phyloP scores from a whole-genome alignment of 768 basidiomycete genomes.

The Thelephora aurantiotincta region DNA sequence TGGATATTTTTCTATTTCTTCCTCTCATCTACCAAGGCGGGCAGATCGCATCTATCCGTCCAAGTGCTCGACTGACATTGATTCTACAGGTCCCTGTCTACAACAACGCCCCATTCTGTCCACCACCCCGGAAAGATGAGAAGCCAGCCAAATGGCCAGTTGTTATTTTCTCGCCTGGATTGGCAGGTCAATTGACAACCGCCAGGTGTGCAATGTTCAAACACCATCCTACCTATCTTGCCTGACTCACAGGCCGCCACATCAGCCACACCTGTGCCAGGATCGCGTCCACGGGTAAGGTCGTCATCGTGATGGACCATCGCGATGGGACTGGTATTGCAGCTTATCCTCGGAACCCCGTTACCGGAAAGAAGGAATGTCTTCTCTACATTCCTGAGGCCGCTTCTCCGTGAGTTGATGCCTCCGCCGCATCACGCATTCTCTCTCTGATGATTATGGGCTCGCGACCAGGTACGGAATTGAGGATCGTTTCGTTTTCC shows the following conservation, averaged over 20 bases:
- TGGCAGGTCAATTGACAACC: constrained; percentile 59
- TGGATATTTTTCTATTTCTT: neutral
- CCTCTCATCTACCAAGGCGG: constrained; percentile 16
- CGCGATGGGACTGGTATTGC: constrained; percentile 68
- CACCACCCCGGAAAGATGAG: constrained; percentile 7
- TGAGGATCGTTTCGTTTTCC: constrained; percentile 24
- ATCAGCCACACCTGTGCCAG: constrained; percentile 54
- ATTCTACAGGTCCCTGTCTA: constrained; percentile 8
- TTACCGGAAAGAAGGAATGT: constrained; percentile 18
- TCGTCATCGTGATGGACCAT: constrained; percentile 76
- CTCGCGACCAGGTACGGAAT: constrained; percentile 8
- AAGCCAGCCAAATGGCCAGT: constrained; percentile 46
- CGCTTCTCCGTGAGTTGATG: constrained; percentile 63
- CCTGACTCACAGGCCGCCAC: constrained; percentile 29
- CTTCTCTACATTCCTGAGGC: constrained; percentile 54
- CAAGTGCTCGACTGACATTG: neutral
- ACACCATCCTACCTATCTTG: neutral
- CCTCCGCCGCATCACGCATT: constrained; percentile 62
- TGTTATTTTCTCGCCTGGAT: constrained; percentile 76
- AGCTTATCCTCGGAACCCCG: constrained; percentile 32
- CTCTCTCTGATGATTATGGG: neutral
- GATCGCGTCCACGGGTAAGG: constrained; percentile 64
- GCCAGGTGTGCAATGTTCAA: constrained; percentile 42
- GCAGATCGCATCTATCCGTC: neutral
- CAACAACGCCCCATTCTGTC: constrained; percentile 7